Percentiles rank a stretch among this genome's conserved stretches.
Evolutionary conservation across 2,329 filamentous ascomycete genomes (phyloP).

Genomic region (Escovopsis sp.): DNA sequence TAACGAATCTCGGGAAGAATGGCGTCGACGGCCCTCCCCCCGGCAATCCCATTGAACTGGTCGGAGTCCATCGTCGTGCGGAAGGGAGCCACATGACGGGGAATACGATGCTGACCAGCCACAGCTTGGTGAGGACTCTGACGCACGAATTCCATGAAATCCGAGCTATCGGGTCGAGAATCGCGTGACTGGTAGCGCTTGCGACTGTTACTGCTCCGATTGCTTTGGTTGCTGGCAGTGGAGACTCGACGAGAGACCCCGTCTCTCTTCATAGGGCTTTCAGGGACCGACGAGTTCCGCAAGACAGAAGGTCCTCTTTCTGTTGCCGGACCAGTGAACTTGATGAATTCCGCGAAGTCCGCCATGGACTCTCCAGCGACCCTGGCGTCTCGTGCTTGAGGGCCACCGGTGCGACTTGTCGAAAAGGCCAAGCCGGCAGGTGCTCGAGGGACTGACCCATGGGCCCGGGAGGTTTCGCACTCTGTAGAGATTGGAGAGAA

Average conservation of each 20-base stretch:
- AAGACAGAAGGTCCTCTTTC: constrained; percentile 23
- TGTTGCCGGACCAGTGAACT: constrained; percentile 60
- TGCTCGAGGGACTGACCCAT: constrained; percentile 10
- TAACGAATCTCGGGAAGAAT: constrained; percentile 40
- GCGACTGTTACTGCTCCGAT: constrained; percentile 15
- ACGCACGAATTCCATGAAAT: constrained; percentile 90
- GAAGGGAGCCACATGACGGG: constrained; percentile 73
- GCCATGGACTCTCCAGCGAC: constrained; percentile 55
- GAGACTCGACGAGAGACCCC: constrained; percentile 24
- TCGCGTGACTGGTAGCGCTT: constrained; percentile 52
- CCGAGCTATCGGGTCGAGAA: constrained; percentile 54
- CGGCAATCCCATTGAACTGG: constrained; percentile 43
- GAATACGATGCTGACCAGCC: constrained; percentile 57
- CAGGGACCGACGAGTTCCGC: constrained; percentile 18
- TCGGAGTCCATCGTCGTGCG: constrained; percentile 76
- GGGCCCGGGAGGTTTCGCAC: constrained; percentile 5
- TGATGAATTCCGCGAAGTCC: constrained; percentile 83
- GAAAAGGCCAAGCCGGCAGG: constrained; percentile 10
- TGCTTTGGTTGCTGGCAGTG: constrained; percentile 27
- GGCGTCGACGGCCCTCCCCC: constrained; percentile 43
- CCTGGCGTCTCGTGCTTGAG: constrained; percentile 54
- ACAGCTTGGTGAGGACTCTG: constrained; percentile 56
- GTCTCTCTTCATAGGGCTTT: constrained; percentile 21
- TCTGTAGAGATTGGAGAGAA: constrained; percentile 4
- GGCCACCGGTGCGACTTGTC: constrained; percentile 11